phyloP scores from a whole-genome alignment of 495 filamentous ascomycete genomes.

The Tricharina praecox region DNA sequence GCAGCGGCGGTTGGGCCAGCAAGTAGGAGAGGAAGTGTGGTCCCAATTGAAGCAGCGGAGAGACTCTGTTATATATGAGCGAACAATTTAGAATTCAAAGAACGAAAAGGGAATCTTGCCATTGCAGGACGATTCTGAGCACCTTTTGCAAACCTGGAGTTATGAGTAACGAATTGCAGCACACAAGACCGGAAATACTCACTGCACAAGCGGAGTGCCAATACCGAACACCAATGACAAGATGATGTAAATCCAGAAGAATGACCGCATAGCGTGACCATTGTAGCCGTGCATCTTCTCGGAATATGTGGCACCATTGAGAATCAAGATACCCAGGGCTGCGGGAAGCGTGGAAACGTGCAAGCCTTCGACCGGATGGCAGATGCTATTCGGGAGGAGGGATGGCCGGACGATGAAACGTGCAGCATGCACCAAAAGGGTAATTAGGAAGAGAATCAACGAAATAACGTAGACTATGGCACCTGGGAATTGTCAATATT shows the following conservation, averaged over 20 bases:
- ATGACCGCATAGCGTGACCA: constrained; percentile 8
- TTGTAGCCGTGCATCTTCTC: constrained; percentile 20
- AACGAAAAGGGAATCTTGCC: too few relatives aligned
- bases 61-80: too few relatives aligned
- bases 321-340: constrained; percentile 20
- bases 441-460: constrained; percentile 17
- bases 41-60: not conserved
- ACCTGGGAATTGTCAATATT: constrained; percentile 11
- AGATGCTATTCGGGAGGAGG: constrained; percentile 13
- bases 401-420: constrained; percentile 21
- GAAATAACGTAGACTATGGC: constrained; percentile 18
- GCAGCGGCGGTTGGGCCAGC: constrained; percentile 18
- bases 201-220: constrained; percentile 18
- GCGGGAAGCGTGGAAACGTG: constrained; percentile 20
- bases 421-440: constrained; percentile 14
- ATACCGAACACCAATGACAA: constrained; percentile 18
- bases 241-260: constrained; percentile 22
- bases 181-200: constrained; percentile 1
- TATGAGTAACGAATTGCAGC: too few relatives aligned
- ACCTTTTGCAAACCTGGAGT: constrained; percentile 12
- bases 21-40: constrained; percentile 18
- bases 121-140: not conserved
- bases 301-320: constrained; percentile 21
- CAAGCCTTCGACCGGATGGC: constrained; percentile 15
- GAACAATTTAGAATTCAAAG: too few relatives aligned